Conservation (phyloP, 1,284 basidiomycete genomes). For the Austropuccinia psidii region DNA sequence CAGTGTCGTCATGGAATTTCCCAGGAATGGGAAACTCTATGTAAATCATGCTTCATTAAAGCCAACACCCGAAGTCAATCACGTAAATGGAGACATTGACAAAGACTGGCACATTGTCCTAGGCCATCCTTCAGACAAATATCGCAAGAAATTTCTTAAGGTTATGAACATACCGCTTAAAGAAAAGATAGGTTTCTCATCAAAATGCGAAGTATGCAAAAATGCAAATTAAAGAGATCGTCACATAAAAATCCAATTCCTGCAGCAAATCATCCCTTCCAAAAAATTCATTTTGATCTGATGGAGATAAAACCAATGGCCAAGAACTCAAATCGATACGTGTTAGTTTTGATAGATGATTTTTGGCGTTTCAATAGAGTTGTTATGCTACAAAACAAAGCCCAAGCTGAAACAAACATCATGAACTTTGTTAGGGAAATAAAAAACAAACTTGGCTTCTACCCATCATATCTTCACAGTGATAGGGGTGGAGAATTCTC, state of each 20-base stretch:
- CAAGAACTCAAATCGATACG: background rate
- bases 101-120: background rate
- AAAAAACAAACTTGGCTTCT: background rate
- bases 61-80: too few relatives aligned
- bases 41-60: too few relatives aligned
- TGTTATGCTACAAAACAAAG: background rate
- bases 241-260: background rate
- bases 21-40: background rate
- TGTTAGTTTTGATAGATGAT: constrained; percentile 10
- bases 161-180: background rate
- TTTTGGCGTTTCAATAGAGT: background rate
- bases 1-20: background rate
- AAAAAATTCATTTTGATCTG: background rate
- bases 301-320: background rate
- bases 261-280: background rate
- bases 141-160: background rate
- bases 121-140: background rate
- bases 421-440: background rate
- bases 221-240: background rate
- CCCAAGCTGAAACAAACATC: background rate
- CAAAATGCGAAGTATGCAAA: background rate
- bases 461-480: background rate
- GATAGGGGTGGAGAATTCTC: constrained; percentile 1
- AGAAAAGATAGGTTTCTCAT: too few relatives aligned
- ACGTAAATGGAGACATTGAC: too few relatives aligned